A percentile compares a stretch with the other conserved stretches of the same genome.
These are phyloP conservation scores for Quercus alba DNA, from an alignment of 306 rosid species.

Conservation along the genomic window DNA sequence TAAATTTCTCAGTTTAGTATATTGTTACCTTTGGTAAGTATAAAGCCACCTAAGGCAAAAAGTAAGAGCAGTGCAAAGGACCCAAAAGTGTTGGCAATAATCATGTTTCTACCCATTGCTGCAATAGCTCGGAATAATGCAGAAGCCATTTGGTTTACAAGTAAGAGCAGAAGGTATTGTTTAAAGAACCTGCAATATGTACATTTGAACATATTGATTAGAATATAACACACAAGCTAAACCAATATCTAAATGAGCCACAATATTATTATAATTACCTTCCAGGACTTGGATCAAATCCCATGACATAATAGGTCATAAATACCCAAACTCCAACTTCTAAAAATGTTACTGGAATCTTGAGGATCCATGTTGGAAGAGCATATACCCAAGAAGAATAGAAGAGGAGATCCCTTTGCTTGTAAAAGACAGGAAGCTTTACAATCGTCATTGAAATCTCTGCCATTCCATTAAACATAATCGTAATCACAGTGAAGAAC, in stretches of 20 bases:
- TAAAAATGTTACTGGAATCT: slow-evolving; percentile 34
- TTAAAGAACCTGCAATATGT: slow-evolving; percentile 32
- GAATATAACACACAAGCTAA: background rate
- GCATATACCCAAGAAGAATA: slow-evolving; percentile 41
- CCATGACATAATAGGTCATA: slow-evolving; percentile 39
- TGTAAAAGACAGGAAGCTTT: slow-evolving; percentile 49
- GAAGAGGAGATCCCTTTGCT: slow-evolving; percentile 46
- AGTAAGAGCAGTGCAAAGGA: slow-evolving; percentile 22
- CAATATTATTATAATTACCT: slow-evolving; percentile 12
- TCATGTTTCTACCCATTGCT: background rate
- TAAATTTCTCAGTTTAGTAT: background rate
- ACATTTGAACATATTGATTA: background rate
- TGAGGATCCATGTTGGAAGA: slow-evolving; percentile 41
- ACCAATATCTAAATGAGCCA: background rate
- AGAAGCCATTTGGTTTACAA: slow-evolving; percentile 37
- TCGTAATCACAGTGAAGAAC: slow-evolving; percentile 23
- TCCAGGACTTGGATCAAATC: slow-evolving; percentile 35
- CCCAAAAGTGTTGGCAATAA: slow-evolving; percentile 28
- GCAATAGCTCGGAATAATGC: slow-evolving; percentile 27
- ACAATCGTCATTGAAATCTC: slow-evolving; percentile 39
- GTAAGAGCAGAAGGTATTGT: slow-evolving; percentile 32
- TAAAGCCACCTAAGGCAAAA: slow-evolving; percentile 25
- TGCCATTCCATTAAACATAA: slow-evolving; percentile 40
- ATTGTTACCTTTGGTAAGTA: background rate
- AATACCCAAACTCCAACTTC: slow-evolving; percentile 40